phyloP scores from a whole-genome alignment of 1,139 yeast genomes.

The Sugiyamaella novakii region DNA sequence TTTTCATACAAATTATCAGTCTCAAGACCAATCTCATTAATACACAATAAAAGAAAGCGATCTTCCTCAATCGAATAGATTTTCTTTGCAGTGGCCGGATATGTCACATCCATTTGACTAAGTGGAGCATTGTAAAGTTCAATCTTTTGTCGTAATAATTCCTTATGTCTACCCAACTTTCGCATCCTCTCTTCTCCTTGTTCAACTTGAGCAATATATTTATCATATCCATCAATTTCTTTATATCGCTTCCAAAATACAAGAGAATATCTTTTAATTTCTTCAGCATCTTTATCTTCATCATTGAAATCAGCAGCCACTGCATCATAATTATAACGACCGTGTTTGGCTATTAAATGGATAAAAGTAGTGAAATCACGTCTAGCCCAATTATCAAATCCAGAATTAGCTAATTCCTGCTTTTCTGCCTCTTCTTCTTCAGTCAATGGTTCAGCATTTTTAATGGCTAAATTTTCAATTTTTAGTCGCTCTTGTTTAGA shows the following conservation, averaged over 20 bases:
- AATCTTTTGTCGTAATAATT: constrained; percentile 64
- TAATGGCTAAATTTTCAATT: constrained; percentile 62
- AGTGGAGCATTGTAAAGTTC: constrained; percentile 67
- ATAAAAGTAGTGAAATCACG: constrained; percentile 87
- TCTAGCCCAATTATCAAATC: constrained; percentile 83
- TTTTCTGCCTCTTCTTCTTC: constrained; percentile 74
- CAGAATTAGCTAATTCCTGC: constrained; percentile 58
- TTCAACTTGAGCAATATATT: constrained; percentile 80
- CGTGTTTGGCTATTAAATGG: constrained; percentile 80
- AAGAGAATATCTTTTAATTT: constrained; percentile 67
- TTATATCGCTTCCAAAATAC: constrained; percentile 77
- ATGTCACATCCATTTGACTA: constrained; percentile 75
- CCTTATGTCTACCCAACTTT: constrained; percentile 65
- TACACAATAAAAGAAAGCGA: constrained; percentile 70
- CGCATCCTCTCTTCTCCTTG: constrained; percentile 82
- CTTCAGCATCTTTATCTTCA: constrained; percentile 69
- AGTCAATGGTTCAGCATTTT: constrained; percentile 63
- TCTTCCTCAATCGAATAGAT: constrained; percentile 87
- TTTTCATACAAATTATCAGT: constrained; percentile 73
- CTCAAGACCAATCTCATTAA: constrained; percentile 79
- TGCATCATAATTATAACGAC: constrained; percentile 63
- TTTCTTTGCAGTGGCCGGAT: constrained; percentile 82
- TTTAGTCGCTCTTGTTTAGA: constrained; percentile 59
- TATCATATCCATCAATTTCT: constrained; percentile 83
- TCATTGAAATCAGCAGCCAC: constrained; percentile 59